Evolutionary conservation across 306 rosid genomes (phyloP), one percentile per base, ranked within the genome.

Genomic region (Adenanthera pavonina): DNA sequence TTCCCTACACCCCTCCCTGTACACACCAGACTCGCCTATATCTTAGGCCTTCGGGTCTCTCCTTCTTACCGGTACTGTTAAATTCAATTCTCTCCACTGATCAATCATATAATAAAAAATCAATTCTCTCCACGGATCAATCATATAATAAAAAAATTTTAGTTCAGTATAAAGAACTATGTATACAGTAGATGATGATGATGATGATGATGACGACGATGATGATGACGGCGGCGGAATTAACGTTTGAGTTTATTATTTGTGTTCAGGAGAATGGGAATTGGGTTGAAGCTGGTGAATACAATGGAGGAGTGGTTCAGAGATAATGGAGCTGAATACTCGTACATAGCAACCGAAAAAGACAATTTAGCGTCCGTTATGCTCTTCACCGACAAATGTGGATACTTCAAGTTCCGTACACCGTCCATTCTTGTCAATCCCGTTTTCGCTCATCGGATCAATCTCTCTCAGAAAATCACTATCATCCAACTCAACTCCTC

Each of bases 351-450:
- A 1, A 95, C 99, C 0, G 99, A 93, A 49, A 92, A 88, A 47
- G 98, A 95, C 81, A 95, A 95, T 87, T 81, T 87, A 9, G 92
- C 98, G 9, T 95, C 96, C n/a, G 78, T 92, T 4, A 87, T 83
- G 19, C 92, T 95, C 40, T 95, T 95, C 88, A 90, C 89, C 86
- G 89, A 89, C 74, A 95, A 95, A 95, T 95, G 98, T 75, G 98
- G 96, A 1, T 95, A 95, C 88, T 57, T 89, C 1, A 92, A 87
- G 87, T 95, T 95, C 88, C 97, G 98, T 56, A 93, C 97, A 0
- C 97, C 98, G 0, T 84, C 91, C 0, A 87, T 95, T 3, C 96
- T 95, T 0, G 97, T 93, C 41, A 90, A 92, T 76, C 99, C 99
- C 17, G 99, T 95, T 4, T 95, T 79, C 61, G 97, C 92, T 3